Conservation (phyloP, 2,329 filamentous ascomycete genomes). For the Xylaria sp. region DNA sequence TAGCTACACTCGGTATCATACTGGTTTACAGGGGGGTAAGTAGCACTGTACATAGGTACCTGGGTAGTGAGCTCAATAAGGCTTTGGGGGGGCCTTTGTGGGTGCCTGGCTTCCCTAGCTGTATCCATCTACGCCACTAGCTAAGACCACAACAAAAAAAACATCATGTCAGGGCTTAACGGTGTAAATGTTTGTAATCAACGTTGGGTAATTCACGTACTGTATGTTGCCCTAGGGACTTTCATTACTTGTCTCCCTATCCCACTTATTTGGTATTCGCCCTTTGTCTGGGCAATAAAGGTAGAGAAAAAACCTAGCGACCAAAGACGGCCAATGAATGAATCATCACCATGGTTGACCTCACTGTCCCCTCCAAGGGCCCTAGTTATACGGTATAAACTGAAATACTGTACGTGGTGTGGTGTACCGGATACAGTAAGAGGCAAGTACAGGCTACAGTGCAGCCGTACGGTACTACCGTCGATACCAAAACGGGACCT, state of each 20-base stretch:
- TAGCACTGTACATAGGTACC: constrained; percentile 4
- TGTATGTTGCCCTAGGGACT: neutral
- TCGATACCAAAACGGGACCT: constrained; percentile 24
- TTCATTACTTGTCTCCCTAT: constrained; percentile 2
- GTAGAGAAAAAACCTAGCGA: neutral
- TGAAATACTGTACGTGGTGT: neutral
- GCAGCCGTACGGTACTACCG: neutral
- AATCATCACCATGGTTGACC: neutral
- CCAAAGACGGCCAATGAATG: neutral
- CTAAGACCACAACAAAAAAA: neutral
- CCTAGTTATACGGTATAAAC: neutral
- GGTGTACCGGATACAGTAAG: neutral
- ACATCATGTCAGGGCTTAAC: constrained; percentile 8
- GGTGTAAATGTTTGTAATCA: neutral
- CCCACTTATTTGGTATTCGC: neutral
- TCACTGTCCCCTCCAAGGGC: neutral
- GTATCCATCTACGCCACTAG: constrained; percentile 5
- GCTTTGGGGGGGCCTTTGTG: neutral
- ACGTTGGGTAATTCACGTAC: neutral
- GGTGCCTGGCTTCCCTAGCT: constrained; percentile 2
- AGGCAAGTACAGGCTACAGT: neutral
- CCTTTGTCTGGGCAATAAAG: neutral
- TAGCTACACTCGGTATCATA: constrained; percentile 16
- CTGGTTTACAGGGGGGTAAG: neutral
- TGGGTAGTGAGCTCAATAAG: neutral